Evolutionary conservation across 106 monocot genomes (phyloP), one percentile per base, ranked within the genome.

Genomic region (Acorus gramineus): DNA sequence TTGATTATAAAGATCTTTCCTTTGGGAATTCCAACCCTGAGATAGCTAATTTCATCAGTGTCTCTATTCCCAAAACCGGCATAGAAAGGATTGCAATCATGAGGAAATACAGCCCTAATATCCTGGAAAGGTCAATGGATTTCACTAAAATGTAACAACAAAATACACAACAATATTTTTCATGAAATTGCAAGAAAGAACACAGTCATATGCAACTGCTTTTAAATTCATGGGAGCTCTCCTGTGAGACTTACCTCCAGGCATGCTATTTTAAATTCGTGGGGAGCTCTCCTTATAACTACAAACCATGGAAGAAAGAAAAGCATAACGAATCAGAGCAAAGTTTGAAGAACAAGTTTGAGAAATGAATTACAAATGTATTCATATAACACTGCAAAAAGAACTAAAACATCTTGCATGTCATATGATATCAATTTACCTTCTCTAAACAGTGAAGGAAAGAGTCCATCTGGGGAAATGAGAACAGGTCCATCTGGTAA

Each of bases 241-340:
- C 47, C 3, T 47, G 11, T 53, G 61, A 7, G 43, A 61, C 72
- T 85, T 56, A 93, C 93, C 85, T 85, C 93, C 52, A 93, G 71
- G 73, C 93, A 93, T 52, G 85, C 78, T 50, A 93, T 93, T 78
- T 93, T 93, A 82, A 93, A 93, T 74, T 93, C 93, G 71, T 93
- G 93, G 52, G 93, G 93, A 62, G 88, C 88, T 83, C 93, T 85
- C 78, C 93, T 77, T 61, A 93, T 93, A 69, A 93, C 93, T 93
- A 53, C 69, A 81, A 78, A 5, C 3, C 10, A 66, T 28, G 28
- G 42, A 67, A 83, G 44, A 58, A 28, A 2, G 45, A 56, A 8
- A 3, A 46, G 53, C 10, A 13, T 67, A 44, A 67, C 8, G 66
- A 45, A 46, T n/a, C 14, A 2, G 2, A 64, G 48, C 1, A 50